Conservation (phyloP, 2,329 filamentous ascomycete species). For the Cytospora chrysosperma region DNA sequence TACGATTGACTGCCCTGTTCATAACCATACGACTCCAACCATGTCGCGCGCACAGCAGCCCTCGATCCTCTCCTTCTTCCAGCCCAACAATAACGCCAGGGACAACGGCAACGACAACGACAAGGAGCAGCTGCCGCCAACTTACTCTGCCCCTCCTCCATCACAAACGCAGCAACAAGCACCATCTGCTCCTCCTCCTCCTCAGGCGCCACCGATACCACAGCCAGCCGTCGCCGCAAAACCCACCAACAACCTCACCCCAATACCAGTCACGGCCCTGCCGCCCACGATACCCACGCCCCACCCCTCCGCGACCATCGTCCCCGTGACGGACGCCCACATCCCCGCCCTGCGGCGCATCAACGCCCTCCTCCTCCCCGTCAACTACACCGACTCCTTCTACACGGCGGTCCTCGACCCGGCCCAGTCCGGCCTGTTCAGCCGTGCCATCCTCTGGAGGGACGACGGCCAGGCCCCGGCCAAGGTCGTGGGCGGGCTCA, state of each 20-base stretch:
- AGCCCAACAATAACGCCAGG: constrained; percentile 38
- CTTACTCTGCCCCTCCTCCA: constrained; percentile 42
- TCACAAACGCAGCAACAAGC: constrained; percentile 28
- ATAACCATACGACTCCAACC: background rate
- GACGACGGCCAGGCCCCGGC: constrained; percentile 42
- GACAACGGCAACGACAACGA: background rate
- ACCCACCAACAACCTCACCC: constrained; percentile 24
- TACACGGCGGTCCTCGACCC: constrained; percentile 56
- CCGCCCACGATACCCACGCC: constrained; percentile 38
- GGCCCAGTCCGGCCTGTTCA: constrained; percentile 51
- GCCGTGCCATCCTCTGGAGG: constrained; percentile 59
- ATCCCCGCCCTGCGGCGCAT: constrained; percentile 61
- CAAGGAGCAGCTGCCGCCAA: constrained; percentile 38
- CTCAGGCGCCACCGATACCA: constrained; percentile 24
- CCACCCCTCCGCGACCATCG: constrained; percentile 51
- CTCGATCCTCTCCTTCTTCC: constrained; percentile 65
- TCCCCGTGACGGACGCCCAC: constrained; percentile 49
- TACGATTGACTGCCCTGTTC: background rate
- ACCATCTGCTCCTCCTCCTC: constrained; percentile 26
- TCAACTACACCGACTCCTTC: constrained; percentile 64
- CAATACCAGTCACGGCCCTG: constrained; percentile 30
- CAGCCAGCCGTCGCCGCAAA: constrained; percentile 11
- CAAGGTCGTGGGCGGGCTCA: constrained; percentile 60
- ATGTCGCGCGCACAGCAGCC: constrained; percentile 41
- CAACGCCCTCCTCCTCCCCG: constrained; percentile 63